These are phyloP conservation scores for Dryas alaskensis DNA, from an alignment of 306 rosid genomes.

Conservation along the genomic window DNA sequence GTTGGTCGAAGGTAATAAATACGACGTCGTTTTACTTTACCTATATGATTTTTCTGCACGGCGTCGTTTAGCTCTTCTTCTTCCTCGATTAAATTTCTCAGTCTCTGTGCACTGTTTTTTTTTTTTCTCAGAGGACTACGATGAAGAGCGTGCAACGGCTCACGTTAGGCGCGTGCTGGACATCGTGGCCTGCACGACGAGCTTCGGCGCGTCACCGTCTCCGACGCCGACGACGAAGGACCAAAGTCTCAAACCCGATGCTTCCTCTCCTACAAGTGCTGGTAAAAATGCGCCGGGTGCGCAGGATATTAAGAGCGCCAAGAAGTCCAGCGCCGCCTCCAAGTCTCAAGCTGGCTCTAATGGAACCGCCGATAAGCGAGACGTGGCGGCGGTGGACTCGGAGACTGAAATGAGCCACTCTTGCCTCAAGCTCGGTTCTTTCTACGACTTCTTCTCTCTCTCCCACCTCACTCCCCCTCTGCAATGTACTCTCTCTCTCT, in stretches of 20 bases:
- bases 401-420: constrained; percentile 77
- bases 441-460: constrained; percentile 94
- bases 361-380: constrained; percentile 34
- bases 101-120: background rate
- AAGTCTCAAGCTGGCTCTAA: constrained; percentile 33
- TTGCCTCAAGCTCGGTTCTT: constrained; percentile 74
- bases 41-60: background rate
- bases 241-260: constrained; percentile 39
- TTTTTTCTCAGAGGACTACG: constrained; percentile 65
- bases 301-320: constrained; percentile 37
- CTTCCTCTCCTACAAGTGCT: constrained; percentile 6
- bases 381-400: constrained; percentile 34
- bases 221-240: constrained; percentile 37
- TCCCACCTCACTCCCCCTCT: constrained; percentile 82
- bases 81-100: background rate
- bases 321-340: constrained; percentile 31
- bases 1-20: constrained; percentile 60
- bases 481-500: constrained; percentile 53
- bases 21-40: constrained; percentile 34
- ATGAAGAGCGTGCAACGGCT: constrained; percentile 62
- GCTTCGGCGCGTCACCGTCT: constrained; percentile 52
- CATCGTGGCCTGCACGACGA: constrained; percentile 81
- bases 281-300: constrained; percentile 36
- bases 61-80: background rate
- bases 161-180: constrained; percentile 82